Percentiles rank a stretch among this genome's conserved stretches.
phyloP scores from a whole-genome alignment of 1,284 basidiomycete genomes.

The Polyporus tsugae region DNA sequence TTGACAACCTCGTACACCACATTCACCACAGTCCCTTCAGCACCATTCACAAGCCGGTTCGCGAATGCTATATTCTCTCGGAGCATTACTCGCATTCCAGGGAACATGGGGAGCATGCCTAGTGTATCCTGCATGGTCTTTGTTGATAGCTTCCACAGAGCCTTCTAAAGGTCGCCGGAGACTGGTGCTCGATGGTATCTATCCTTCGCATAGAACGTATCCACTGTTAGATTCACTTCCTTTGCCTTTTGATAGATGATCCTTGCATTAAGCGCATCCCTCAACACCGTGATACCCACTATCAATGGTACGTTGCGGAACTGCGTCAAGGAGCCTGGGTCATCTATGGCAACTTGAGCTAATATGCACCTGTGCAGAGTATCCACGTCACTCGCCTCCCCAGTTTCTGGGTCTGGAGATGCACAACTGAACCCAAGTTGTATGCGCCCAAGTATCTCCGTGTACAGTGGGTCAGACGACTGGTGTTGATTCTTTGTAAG shows the following conservation, averaged over 20 bases:
- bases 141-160: neutral
- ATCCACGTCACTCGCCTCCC: neutral
- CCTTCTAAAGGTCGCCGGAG: neutral
- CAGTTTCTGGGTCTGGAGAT: neutral
- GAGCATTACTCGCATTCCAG: neutral
- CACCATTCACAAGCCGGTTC: neutral
- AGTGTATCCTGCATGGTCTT: neutral
- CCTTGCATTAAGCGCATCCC: neutral
- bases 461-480: neutral
- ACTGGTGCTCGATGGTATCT: neutral
- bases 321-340: neutral
- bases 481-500: neutral
- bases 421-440: neutral
- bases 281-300: neutral
- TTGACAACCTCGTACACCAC: neutral
- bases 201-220: neutral
- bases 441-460: neutral
- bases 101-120: neutral
- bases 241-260: neutral
- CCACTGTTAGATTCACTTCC: neutral
- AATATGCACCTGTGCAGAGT: neutral
- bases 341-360: neutral
- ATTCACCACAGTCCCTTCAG: neutral
- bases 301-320: neutral
- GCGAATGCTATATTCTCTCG: neutral